These are phyloP conservation scores for Solanum sparsipilum DNA, from an alignment of 257 asterid species.

Conservation along the genomic window DNA sequence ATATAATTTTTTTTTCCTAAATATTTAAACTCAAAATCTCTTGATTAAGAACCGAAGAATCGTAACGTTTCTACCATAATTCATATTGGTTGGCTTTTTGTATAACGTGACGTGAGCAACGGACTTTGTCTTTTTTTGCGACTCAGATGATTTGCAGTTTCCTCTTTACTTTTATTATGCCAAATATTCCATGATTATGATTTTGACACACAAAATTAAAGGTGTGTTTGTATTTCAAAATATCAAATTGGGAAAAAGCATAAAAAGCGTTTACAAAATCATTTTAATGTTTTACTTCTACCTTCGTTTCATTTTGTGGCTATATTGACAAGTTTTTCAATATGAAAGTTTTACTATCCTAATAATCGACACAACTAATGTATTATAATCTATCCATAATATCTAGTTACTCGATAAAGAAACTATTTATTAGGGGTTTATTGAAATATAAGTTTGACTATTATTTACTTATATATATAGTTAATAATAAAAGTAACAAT, in stretches of 20 bases:
- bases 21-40: fast-evolving
- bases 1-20: fast-evolving
- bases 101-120: neutral
- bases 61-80: neutral
- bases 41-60: fast-evolving
- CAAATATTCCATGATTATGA: neutral
- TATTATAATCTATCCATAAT: neutral
- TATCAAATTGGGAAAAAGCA: neutral
- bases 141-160: constrained; percentile 5
- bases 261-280: neutral
- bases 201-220: constrained; percentile 9
- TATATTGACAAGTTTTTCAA: neutral
- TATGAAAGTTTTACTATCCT: neutral
- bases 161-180: neutral
- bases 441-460: no score
- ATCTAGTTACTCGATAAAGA: neutral
- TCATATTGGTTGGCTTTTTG: neutral
- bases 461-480: no score
- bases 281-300: neutral
- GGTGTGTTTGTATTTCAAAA: neutral
- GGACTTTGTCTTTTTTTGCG: neutral
- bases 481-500: no score
- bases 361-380: neutral
- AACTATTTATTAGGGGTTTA: neutral
- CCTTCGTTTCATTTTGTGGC: neutral